Evolutionary conservation across 495 filamentous ascomycete genomes (phyloP).

Genomic region (Poronia punctata): DNA sequence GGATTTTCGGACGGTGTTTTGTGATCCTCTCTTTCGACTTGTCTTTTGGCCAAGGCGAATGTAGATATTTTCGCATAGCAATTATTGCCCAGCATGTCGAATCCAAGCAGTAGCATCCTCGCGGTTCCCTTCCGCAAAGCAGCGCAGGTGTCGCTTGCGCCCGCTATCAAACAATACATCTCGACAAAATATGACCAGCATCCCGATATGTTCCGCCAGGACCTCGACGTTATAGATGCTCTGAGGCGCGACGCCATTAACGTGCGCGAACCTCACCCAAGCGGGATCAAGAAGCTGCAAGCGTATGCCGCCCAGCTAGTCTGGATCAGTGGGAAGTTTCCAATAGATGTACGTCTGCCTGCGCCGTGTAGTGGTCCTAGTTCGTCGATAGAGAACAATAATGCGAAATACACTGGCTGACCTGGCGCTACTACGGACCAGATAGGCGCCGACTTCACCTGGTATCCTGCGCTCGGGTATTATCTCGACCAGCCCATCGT

Average conservation of each 20-base stretch:
- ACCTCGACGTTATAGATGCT: constrained; percentile 79
- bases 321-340: constrained; percentile 93
- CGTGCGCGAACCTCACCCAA: constrained; percentile 82
- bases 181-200: constrained; percentile 98
- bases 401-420: constrained; percentile 20
- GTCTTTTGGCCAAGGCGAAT: no score
- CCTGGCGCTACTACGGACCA: constrained; percentile 27
- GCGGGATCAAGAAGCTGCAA: constrained; percentile 79
- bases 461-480: constrained; percentile 91
- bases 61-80: no score
- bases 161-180: constrained; percentile 90
- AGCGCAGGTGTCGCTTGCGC: constrained; percentile 64
- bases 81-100: no score
- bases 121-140: constrained; percentile 82
- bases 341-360: constrained; percentile 75
- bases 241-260: constrained; percentile 76
- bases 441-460: constrained; percentile 93
- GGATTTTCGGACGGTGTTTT: no score
- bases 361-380: no score
- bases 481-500: constrained; percentile 74
- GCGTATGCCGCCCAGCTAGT: constrained; percentile 87
- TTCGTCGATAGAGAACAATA: no score
- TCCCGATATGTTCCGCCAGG: constrained; percentile 91
- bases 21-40: no score
- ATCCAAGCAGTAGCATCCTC: constrained; percentile 40